A percentile compares a stretch with the other conserved stretches of the same genome.
Evolutionary conservation across 2,329 filamentous ascomycete species (phyloP).

Genomic region (Stenocarpella maydis): DNA sequence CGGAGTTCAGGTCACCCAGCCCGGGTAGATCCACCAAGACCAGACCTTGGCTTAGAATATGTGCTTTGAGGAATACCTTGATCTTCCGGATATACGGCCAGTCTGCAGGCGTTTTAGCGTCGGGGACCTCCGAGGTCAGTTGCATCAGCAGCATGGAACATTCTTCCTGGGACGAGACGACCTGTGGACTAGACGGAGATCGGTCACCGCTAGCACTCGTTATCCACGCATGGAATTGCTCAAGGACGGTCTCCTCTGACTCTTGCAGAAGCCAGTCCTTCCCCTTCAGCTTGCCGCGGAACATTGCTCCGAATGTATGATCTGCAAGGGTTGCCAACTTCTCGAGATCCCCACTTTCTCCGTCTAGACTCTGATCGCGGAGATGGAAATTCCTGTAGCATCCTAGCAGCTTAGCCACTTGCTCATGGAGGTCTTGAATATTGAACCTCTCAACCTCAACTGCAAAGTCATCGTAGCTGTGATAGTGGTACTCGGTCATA

Average conservation of each 20-base stretch:
- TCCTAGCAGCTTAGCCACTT: conserved; percentile 47
- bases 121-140: conserved; percentile 48
- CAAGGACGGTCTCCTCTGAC: neutral
- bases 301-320: conserved; percentile 51
- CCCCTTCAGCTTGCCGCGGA: conserved; percentile 40
- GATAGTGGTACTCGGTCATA: conserved; percentile 55
- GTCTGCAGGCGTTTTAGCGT: conserved; percentile 35
- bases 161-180: conserved; percentile 34
- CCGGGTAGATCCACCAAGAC: conserved; percentile 59
- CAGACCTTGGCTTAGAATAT: conserved; percentile 57
- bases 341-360: conserved; percentile 36
- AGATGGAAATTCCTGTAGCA: conserved; percentile 49
- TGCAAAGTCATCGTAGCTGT: conserved; percentile 43
- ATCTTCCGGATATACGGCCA: conserved; percentile 58
- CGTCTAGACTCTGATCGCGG: conserved; percentile 29
- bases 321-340: conserved; percentile 45
- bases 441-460: conserved; percentile 48
- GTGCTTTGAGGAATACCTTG: conserved; percentile 53
- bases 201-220: no score
- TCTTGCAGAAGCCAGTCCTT: conserved; percentile 36
- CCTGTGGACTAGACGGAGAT: neutral
- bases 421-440: conserved; percentile 43
- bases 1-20: conserved; percentile 56
- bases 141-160: conserved; percentile 47
- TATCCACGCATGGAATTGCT: neutral